Conservation (phyloP, 139 green algal genomes). For the Coelastrella sp. region DNA sequence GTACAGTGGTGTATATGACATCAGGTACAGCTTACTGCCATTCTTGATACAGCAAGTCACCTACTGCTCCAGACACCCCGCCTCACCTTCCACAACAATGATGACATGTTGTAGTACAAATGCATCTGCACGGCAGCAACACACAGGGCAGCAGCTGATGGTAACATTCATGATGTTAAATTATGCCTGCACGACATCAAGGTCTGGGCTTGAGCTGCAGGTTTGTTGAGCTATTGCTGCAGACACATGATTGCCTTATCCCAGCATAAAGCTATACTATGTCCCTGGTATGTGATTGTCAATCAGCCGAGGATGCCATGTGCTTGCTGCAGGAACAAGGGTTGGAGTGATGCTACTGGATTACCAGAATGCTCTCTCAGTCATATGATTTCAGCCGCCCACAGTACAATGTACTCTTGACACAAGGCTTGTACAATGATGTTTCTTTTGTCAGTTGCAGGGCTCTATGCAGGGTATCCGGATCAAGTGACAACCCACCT, state of each 20-base stretch:
- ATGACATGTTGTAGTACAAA: slow-evolving; percentile 85
- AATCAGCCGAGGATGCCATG: too few relatives aligned
- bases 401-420: too few relatives aligned
- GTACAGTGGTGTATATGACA: not conserved
- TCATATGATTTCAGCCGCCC: too few relatives aligned
- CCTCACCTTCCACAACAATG: slow-evolving; percentile 79
- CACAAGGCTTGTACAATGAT: too few relatives aligned
- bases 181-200: not conserved
- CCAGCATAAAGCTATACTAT: too few relatives aligned
- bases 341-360: too few relatives aligned
- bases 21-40: not conserved
- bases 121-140: slow-evolving; percentile 57
- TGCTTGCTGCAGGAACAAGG: too few relatives aligned
- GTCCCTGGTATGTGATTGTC: too few relatives aligned
- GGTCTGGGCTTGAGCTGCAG: not conserved
- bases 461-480: not conserved
- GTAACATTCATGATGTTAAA: not conserved
- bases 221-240: too few relatives aligned
- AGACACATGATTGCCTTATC: too few relatives aligned
- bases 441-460: not conserved
- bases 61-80: not conserved
- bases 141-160: not conserved
- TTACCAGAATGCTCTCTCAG: too few relatives aligned
- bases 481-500: slow-evolving; percentile 23
- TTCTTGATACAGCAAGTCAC: not conserved